phyloP scores from a whole-genome alignment of 2,329 filamentous ascomycete genomes.

The Diaporthe caulivora region DNA sequence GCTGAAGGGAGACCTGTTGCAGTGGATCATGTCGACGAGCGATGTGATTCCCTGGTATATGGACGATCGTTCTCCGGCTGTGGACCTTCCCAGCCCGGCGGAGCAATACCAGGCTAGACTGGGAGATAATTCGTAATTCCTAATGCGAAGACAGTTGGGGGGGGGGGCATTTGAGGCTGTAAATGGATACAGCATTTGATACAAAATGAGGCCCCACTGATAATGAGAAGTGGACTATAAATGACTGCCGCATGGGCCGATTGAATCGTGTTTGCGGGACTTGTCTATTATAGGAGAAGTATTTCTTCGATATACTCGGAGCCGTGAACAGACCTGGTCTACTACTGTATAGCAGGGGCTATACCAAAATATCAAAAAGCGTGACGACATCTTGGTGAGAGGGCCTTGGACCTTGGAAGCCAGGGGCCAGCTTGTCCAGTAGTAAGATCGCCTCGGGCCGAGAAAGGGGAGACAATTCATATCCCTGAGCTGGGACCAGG shows the following conservation, averaged over 20 bases:
- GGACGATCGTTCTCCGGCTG: not conserved
- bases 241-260: too few relatives aligned
- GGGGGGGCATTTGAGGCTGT: too few relatives aligned
- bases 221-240: not conserved
- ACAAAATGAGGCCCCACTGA: not conserved
- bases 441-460: conserved; percentile 36
- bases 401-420: not conserved
- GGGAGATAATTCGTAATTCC: not conserved
- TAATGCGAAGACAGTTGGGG: not conserved
- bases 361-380: too few relatives aligned
- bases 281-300: too few relatives aligned
- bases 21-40: conserved; percentile 52
- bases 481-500: conserved; percentile 1
- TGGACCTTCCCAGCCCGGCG: not conserved
- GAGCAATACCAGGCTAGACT: not conserved
- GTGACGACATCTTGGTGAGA: not conserved
- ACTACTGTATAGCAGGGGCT: not conserved
- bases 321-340: not conserved
- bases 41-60: conserved; percentile 52
- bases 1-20: conserved; percentile 50
- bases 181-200: not conserved
- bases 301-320: not conserved
- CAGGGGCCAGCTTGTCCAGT: conserved; percentile 32
- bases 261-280: not conserved
- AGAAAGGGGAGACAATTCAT: conserved; percentile 28